Percentiles rank a stretch among this genome's conserved stretches.
Evolutionary conservation across 2,329 filamentous ascomycete genomes (phyloP).

Genomic region (Claviceps humidiphila): DNA sequence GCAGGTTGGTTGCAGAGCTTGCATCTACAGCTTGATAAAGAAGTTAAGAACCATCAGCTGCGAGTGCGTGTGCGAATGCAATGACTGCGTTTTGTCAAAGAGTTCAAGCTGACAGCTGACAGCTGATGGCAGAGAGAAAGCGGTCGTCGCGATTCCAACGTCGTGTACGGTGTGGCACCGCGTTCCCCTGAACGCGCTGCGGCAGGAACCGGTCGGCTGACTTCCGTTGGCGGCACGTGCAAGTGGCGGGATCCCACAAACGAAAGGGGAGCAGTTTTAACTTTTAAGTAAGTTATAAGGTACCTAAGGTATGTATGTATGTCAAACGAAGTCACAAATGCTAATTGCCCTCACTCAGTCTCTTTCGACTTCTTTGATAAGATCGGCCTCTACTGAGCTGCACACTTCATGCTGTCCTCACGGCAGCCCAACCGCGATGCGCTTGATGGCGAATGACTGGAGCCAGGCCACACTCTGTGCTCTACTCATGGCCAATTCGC

Average conservation of each 20-base stretch:
- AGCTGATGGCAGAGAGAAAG: background rate
- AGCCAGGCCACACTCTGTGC: no score
- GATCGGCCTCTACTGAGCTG: no score
- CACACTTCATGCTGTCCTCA: no score
- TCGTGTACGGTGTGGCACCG: background rate
- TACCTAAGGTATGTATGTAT: background rate
- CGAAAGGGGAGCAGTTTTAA: background rate
- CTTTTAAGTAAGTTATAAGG: no score
- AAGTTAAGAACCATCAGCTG: background rate
- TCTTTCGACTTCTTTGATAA: no score
- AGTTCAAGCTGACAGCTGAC: background rate
- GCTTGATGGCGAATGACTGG: no score
- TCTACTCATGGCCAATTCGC: no score
- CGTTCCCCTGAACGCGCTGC: background rate
- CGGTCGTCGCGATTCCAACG: background rate
- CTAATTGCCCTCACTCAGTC: no score
- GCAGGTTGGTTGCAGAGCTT: background rate
- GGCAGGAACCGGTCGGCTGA: background rate
- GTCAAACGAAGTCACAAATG: no score
- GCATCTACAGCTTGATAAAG: background rate
- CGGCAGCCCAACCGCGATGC: no score
- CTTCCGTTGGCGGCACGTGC: background rate
- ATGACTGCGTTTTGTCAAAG: background rate
- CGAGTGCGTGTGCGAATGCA: background rate
- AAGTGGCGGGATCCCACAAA: background rate